Conservation (phyloP, 1,284 basidiomycete species). For the Anthracocystis walkeri region DNA sequence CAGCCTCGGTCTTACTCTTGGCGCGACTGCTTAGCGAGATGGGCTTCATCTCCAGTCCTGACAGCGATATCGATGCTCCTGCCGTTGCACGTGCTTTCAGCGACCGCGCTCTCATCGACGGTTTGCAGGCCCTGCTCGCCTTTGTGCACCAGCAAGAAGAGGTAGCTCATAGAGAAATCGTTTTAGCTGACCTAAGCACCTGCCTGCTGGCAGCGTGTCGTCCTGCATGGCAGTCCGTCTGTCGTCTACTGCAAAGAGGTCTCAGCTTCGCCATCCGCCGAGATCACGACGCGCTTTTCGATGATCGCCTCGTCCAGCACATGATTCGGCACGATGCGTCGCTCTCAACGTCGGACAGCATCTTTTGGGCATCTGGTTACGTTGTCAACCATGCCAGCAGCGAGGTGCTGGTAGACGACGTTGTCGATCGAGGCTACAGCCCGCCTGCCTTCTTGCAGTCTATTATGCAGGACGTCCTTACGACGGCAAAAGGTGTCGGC, state of each 20-base stretch:
- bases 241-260: conserved; percentile 28
- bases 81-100: conserved; percentile 11
- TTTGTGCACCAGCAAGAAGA: conserved; percentile 37
- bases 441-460: conserved; percentile 43
- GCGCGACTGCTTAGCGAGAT: conserved; percentile 19
- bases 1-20: conserved; percentile 27
- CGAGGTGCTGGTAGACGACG: conserved; percentile 3
- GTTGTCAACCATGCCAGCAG: neutral
- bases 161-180: conserved; percentile 7
- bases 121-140: conserved; percentile 38
- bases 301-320: conserved; percentile 37
- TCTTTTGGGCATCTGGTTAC: conserved; percentile 41
- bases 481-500: conserved; percentile 45
- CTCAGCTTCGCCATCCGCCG: conserved; percentile 43
- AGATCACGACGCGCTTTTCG: conserved; percentile 33
- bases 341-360: conserved; percentile 31
- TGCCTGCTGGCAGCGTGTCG: conserved; percentile 40
- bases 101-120: conserved; percentile 45
- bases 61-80: neutral
- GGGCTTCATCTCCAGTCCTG: conserved; percentile 18
- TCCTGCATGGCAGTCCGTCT: conserved; percentile 41
- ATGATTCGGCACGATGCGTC: conserved; percentile 31
- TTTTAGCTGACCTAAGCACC: conserved; percentile 34
- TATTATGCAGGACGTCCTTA: conserved; percentile 36
- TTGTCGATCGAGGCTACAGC: conserved; percentile 19